phyloP scores from a whole-genome alignment of 352 stramenopile genomes.

The Phytophthora hibernalis region DNA sequence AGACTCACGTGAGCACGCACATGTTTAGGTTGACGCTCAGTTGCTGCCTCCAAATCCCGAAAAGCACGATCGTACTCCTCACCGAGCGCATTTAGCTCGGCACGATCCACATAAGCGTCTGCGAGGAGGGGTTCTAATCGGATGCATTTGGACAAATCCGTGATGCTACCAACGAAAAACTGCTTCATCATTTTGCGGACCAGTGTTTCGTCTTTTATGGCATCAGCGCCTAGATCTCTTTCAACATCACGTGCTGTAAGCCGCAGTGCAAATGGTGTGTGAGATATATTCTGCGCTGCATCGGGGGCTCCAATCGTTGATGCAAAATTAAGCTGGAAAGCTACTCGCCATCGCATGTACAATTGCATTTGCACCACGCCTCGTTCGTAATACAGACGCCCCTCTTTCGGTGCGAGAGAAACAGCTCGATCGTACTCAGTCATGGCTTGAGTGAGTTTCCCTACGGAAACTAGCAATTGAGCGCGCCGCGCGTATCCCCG shows the following conservation, averaged over 20 bases:
- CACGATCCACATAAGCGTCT: constrained; percentile 74
- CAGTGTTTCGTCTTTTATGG: constrained; percentile 57
- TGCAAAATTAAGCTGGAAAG: constrained; percentile 58
- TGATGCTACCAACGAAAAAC: constrained; percentile 54
- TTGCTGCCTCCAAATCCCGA: constrained; percentile 60
- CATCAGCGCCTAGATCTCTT: constrained; percentile 41
- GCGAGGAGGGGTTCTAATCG: constrained; percentile 59
- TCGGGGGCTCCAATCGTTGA: neutral
- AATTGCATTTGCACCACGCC: constrained; percentile 78
- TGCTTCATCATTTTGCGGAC: constrained; percentile 64
- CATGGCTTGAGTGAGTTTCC: constrained; percentile 55
- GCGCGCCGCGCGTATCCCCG: constrained; percentile 72
- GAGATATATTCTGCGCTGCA: neutral
- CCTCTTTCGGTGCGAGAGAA: constrained; percentile 62
- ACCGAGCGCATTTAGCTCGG: constrained; percentile 65
- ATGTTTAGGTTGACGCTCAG: constrained; percentile 57
- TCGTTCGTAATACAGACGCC: constrained; percentile 74
- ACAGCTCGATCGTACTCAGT: constrained; percentile 74
- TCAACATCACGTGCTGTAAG: constrained; percentile 63
- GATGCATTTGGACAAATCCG: constrained; percentile 72
- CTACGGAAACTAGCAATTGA: constrained; percentile 64
- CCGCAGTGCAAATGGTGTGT: constrained; percentile 51
- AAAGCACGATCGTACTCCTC: constrained; percentile 75
- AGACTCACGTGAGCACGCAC: constrained; percentile 64
- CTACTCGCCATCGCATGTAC: constrained; percentile 66